phyloP scores from a whole-genome alignment of 1,284 basidiomycete species.

The Acaromyces ingoldii region DNA sequence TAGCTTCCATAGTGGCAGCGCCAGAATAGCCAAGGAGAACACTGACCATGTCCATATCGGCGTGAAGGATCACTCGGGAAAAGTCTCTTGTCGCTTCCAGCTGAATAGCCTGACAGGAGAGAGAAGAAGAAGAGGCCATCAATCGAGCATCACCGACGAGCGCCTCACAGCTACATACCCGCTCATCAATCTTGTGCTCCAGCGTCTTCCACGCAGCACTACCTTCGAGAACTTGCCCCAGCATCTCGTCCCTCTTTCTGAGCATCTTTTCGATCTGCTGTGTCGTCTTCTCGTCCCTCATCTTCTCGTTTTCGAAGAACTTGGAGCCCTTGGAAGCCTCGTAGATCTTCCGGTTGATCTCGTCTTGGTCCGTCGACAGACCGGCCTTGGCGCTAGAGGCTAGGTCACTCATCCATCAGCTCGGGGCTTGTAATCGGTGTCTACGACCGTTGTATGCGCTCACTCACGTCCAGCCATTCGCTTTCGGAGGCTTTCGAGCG shows the following conservation, averaged over 20 bases:
- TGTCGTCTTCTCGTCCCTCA: conserved; percentile 73
- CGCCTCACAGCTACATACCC: conserved; percentile 3
- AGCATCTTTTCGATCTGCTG: conserved; percentile 59
- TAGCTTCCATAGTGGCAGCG: not conserved
- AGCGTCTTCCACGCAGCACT: conserved; percentile 26
- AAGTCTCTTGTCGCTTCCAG: conserved; percentile 75
- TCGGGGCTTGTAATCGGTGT: too few relatives aligned
- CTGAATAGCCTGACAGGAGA: conserved; percentile 63
- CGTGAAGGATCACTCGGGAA: conserved; percentile 74
- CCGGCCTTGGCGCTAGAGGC: conserved; percentile 47
- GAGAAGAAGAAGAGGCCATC: not conserved
- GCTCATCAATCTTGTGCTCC: conserved; percentile 29
- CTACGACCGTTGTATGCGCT: too few relatives aligned
- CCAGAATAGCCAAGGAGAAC: not conserved
- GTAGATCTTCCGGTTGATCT: conserved; percentile 26
- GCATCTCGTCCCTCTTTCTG: conserved; percentile 26
- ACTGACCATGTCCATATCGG: conserved; percentile 54
- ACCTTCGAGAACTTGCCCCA: conserved; percentile 14
- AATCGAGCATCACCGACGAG: not conserved
- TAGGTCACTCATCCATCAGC: too few relatives aligned
- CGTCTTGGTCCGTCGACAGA: conserved; percentile 38
- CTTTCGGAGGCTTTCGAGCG: conserved; percentile 27
- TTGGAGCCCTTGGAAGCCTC: conserved; percentile 46
- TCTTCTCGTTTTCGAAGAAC: conserved; percentile 67
- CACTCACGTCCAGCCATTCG: conserved; percentile 39